These are phyloP conservation scores for Cantharellus anzutake DNA, from an alignment of 768 basidiomycete genomes.

Conservation along the genomic window DNA sequence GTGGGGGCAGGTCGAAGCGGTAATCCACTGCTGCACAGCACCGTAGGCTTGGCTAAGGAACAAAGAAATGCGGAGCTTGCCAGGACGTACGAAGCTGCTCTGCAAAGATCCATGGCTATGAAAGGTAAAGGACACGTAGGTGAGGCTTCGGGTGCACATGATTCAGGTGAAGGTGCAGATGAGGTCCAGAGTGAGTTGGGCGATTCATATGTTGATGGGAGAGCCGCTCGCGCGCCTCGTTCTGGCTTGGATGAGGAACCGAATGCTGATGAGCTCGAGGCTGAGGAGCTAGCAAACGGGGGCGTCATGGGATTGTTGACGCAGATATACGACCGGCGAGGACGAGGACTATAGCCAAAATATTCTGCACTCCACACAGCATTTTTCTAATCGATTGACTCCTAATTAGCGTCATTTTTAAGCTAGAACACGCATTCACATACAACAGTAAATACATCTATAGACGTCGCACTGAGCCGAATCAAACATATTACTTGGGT, in stretches of 20 bases:
- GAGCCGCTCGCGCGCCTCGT: constrained; percentile 16
- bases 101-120: constrained; percentile 18
- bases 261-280: constrained; percentile 23
- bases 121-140: not conserved
- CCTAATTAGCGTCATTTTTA: no score
- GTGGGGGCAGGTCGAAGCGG: no score
- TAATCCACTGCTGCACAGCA: not conserved
- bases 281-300: constrained; percentile 43
- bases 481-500: no score
- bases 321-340: constrained; percentile 45
- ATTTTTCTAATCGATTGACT: no score
- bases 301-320: constrained; percentile 74
- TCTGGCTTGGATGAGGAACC: constrained; percentile 6
- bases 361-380: no score
- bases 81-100: constrained; percentile 59
- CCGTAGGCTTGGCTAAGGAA: not conserved
- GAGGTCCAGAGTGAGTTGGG: constrained; percentile 39
- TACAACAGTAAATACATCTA: no score
- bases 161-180: constrained; percentile 15
- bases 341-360: constrained; percentile 4
- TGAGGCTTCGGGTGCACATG: not conserved
- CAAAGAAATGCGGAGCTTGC: constrained; percentile 29
- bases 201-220: constrained; percentile 60
- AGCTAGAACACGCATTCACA: no score
- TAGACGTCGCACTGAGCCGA: no score